Evolutionary conservation across 306 rosid genomes (phyloP).

Genomic region (Citrullus colocynthis): DNA sequence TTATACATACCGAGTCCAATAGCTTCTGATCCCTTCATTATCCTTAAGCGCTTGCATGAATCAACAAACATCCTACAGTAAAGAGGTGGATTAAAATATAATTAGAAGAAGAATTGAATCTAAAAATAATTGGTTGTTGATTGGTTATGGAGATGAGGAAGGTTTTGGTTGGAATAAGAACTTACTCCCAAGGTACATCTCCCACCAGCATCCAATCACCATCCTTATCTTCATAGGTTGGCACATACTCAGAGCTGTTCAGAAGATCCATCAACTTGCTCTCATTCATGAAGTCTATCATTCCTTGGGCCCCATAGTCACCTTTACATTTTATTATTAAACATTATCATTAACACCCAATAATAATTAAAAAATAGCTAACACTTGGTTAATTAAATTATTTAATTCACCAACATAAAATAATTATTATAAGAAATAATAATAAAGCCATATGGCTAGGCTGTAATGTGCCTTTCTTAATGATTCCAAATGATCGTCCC

Average conservation of each 20-base stretch:
- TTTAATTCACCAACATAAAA: not conserved
- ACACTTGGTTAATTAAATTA: not conserved
- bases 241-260: constrained; percentile 96
- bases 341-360: not conserved
- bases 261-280: constrained; percentile 99
- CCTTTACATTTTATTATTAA: constrained; percentile 32
- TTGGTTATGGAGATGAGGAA: not conserved
- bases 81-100: not conserved
- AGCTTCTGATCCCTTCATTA: constrained; percentile 98
- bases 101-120: not conserved
- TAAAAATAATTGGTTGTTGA: not conserved
- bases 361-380: not conserved
- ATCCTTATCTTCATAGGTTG: constrained; percentile 97
- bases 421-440: not conserved
- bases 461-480: constrained; percentile 1
- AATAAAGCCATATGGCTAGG: not conserved
- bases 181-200: constrained; percentile 99
- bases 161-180: constrained; percentile 7
- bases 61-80: constrained; percentile 79
- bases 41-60: constrained; percentile 96
- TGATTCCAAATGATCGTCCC: constrained; percentile 7
- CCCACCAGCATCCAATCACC: constrained; percentile 99
- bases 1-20: constrained; percentile 75
- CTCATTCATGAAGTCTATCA: constrained; percentile 99
- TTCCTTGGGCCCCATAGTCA: constrained; percentile 89